A percentile compares a stretch with the other conserved stretches of the same genome.
Evolutionary conservation across 2,329 filamentous ascomycete species (phyloP).

Genomic region (Penicillium paneum): DNA sequence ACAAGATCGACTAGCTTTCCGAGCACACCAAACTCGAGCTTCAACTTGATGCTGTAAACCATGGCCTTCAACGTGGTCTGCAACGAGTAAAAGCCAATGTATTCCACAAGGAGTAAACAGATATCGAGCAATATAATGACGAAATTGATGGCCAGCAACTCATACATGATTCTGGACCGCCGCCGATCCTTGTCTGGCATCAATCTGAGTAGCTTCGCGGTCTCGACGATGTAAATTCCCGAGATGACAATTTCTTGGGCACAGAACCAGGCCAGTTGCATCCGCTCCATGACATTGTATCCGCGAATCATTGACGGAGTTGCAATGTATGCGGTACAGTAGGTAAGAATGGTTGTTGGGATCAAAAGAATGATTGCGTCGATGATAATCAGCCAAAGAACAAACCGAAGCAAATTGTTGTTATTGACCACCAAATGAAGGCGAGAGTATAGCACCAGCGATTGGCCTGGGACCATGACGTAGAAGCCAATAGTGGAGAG

Average conservation of each 20-base stretch:
- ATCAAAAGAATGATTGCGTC: constrained; percentile 53
- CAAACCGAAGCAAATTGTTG: constrained; percentile 45
- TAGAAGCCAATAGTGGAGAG: constrained; percentile 55
- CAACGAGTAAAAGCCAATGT: constrained; percentile 42
- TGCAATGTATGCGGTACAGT: constrained; percentile 35
- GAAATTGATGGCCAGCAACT: constrained; percentile 49
- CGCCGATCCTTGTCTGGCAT: constrained; percentile 34
- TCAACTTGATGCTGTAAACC: constrained; percentile 50
- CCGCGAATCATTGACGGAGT: constrained; percentile 27
- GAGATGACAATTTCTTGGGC: constrained; percentile 49
- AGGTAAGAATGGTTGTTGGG: constrained; percentile 55
- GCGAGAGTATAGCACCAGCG: constrained; percentile 61
- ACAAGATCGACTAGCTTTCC: constrained; percentile 44
- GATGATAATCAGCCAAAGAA: constrained; percentile 57
- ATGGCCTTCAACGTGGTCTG: constrained; percentile 47
- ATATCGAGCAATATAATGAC: constrained; percentile 48
- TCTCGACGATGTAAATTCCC: constrained; percentile 52
- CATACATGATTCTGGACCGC: constrained; percentile 45
- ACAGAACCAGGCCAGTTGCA: constrained; percentile 44
- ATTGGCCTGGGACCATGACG: constrained; percentile 60
- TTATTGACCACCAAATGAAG: constrained; percentile 59
- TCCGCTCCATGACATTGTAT: constrained; percentile 45
- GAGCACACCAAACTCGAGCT: constrained; percentile 50
- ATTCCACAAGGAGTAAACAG: constrained; percentile 44
- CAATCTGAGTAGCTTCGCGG: constrained; percentile 44